These are phyloP conservation scores for Bretschneidera sinensis DNA, from an alignment of 345 rosid genomes.

Conservation along the genomic window DNA sequence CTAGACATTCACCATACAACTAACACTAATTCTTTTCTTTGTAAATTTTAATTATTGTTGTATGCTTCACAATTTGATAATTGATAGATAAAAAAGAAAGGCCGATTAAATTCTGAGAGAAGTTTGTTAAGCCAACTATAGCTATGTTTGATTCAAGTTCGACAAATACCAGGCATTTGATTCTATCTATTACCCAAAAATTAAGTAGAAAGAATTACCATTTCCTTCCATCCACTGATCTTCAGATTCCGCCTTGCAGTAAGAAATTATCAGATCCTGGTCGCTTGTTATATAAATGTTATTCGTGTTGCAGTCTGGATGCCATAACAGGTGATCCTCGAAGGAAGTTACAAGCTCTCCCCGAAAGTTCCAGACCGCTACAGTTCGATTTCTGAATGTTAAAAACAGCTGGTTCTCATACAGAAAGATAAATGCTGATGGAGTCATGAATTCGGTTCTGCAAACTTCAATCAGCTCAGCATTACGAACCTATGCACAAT, in stretches of 20 bases:
- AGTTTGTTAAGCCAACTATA: not conserved
- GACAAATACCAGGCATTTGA: not conserved
- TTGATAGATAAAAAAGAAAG: no score
- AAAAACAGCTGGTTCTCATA: conserved; percentile 94
- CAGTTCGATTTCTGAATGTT: conserved; percentile 80
- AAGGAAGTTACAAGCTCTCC: conserved; percentile 98
- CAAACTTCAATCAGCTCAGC: conserved; percentile 78
- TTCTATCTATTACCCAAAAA: not conserved
- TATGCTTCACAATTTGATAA: no score
- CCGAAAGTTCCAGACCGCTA: conserved; percentile 91
- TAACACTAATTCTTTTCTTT: no score
- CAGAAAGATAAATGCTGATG: conserved; percentile 90
- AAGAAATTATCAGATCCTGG: conserved; percentile 96
- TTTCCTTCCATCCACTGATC: conserved; percentile 88
- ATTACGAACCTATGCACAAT: conserved; percentile 58
- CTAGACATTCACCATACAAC: no score
- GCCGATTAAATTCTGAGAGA: no score
- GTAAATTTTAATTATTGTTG: no score
- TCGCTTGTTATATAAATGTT: conserved; percentile 94
- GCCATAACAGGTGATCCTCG: conserved; percentile 95
- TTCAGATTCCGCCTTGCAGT: conserved; percentile 92
- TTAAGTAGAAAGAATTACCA: conserved; percentile 40
- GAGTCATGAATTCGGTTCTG: conserved; percentile 81
- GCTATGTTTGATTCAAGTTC: not conserved
- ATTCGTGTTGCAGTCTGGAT: conserved; percentile 96